Base-by-base conservation (phyloP, 192 early-diverging fungal genomes). In the Neocallimastix lanati region DNA sequence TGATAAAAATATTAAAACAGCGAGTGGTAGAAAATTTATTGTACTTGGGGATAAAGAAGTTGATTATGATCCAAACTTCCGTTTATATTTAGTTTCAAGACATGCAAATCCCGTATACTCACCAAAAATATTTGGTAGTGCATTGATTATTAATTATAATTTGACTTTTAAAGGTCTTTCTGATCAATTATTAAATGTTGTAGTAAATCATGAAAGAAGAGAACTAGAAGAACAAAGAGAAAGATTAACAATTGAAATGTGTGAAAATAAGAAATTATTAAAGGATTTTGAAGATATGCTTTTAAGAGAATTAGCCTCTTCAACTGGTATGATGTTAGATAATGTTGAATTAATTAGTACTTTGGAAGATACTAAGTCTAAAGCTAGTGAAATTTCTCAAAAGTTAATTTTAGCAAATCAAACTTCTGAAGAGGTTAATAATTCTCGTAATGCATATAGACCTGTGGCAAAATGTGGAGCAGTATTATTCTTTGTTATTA, bases 91-190 rank as follows among this genome's bases (percentile, higher is more conserved):
- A 9, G 86, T 86, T 2, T 87, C 88, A 4, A 81, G 86, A 13
- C 79, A 88, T 21, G 87, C 88, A 28, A 90, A 90, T 80, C 88
- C 88, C n/a, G 84, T 83, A 5, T 90, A 90, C 79, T 84, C 88
- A 0, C 88, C 88, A 12, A 90, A 90, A 79, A 83, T 90, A 77
- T 90, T 90, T 79, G 88, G 88, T 18, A 86, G 85, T 29, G 88
- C 88, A 11, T 88, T 90, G 83, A 86, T 90, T 35, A 90, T 90
- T 84, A 90, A 90, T 81, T 90, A 90, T 85, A 87, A 85, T 77
- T 87, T 90, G 27, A 88, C 88, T 11, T 90, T 90, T 81, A 88
- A 88, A 77, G 88, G 88, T 13, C 81, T 90, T 78, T 88, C 87
- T 77, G 88, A 90, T 78, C 88, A 90, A 80, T 82, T 90, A n/a